Evolutionary conservation across 2,329 filamentous ascomycete species (phyloP).

Genomic region (Coniochaeta ligniaria): DNA sequence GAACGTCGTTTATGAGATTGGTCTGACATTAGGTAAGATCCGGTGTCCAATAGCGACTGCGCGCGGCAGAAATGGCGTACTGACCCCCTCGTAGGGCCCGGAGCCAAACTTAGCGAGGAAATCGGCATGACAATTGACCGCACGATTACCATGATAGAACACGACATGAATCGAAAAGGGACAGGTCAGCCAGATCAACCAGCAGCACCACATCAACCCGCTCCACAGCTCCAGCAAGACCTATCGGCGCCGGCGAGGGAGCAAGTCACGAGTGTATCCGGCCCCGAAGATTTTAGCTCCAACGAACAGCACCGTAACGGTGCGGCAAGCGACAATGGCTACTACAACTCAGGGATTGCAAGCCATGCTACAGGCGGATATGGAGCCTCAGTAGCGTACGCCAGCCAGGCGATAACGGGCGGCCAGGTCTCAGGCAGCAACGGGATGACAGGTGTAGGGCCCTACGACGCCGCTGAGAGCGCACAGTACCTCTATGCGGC

Average conservation of each 20-base stretch:
- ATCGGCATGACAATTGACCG: conserved; percentile 41
- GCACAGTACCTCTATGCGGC: conserved; percentile 14
- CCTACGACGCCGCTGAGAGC: conserved; percentile 8
- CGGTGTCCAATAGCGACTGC: not conserved
- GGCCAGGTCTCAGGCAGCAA: conserved; percentile 9
- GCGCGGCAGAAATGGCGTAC: not conserved
- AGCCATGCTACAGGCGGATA: conserved; percentile 9
- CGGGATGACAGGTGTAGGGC: conserved; percentile 1
- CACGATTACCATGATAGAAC: conserved; percentile 45
- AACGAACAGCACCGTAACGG: not conserved
- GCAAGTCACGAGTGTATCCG: not conserved
- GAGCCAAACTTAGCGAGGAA: conserved; percentile 33
- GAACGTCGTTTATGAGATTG: conserved; percentile 59
- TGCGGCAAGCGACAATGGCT: conserved; percentile 6
- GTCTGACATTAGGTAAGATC: conserved; percentile 53
- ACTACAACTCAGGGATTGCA: conserved; percentile 10
- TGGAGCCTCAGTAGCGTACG: conserved; percentile 11
- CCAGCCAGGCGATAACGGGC: conserved; percentile 7
- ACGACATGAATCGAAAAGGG: conserved; percentile 34
- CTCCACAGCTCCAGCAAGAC: conserved; percentile 8
- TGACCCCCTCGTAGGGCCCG: conserved; percentile 28
- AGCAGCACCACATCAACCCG: conserved; percentile 3
- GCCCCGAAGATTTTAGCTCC: not conserved
- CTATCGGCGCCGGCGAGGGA: not conserved
- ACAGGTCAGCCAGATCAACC: conserved; percentile 5